Evolutionary conservation across 352 stramenopile genomes (phyloP).

Genomic region (Globisporangium irregulare): DNA sequence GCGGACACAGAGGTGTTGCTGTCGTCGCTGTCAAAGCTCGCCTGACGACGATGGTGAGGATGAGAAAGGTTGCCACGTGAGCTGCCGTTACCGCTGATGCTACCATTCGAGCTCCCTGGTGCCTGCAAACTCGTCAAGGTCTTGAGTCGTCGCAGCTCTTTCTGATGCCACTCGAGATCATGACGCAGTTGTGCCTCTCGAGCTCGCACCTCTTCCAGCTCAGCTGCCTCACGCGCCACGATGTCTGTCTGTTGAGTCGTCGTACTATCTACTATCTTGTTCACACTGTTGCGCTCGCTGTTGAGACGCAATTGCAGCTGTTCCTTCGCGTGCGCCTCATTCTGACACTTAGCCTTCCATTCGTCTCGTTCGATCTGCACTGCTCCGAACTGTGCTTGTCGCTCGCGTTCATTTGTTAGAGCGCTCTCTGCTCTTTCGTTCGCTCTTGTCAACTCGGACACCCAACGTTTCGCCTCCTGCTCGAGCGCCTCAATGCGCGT

Average conservation of each 20-base stretch:
- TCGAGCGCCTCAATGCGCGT: constrained; percentile 33
- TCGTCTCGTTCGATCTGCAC: constrained; percentile 53
- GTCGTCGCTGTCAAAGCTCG: constrained; percentile 21
- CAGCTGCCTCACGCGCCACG: constrained; percentile 9
- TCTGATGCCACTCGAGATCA: constrained; percentile 60
- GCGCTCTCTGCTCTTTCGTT: constrained; percentile 32
- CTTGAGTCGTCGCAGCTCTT: constrained; percentile 53
- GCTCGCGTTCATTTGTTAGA: constrained; percentile 34
- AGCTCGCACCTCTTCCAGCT: constrained; percentile 41
- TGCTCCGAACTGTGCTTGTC: constrained; percentile 36
- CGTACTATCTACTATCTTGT: not conserved
- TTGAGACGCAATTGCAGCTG: constrained; percentile 35
- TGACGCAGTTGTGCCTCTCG: constrained; percentile 49
- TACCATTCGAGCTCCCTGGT: not conserved
- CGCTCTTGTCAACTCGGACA: constrained; percentile 30
- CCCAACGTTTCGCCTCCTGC: constrained; percentile 24
- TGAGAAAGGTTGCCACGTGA: not conserved
- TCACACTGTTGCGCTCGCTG: constrained; percentile 11
- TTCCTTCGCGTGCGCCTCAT: constrained; percentile 33
- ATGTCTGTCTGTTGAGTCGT: constrained; percentile 16
- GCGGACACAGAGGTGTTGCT: constrained; percentile 14
- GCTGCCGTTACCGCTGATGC: not conserved
- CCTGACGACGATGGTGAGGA: not conserved
- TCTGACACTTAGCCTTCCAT: constrained; percentile 35
- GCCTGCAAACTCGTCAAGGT: not conserved